phyloP scores from a whole-genome alignment of 768 basidiomycete species.

The Lyophyllum decastes region DNA sequence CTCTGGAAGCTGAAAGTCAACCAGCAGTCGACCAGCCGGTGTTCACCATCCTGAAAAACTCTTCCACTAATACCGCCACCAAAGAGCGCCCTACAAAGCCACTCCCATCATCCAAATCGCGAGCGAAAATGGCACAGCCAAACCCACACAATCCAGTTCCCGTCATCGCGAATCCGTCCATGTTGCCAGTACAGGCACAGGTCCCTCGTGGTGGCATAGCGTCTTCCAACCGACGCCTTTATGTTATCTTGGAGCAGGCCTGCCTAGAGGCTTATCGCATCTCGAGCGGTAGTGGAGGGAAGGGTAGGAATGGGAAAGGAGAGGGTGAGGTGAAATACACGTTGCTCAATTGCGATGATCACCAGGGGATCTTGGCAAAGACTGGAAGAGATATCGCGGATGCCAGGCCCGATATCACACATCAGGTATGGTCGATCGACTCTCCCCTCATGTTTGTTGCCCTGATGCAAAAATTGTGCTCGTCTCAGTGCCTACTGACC shows the following conservation, averaged over 20 bases:
- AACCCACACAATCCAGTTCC: constrained; percentile 48
- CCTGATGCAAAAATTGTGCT: constrained; percentile 4
- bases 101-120: constrained; percentile 54
- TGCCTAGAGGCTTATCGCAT: constrained; percentile 95
- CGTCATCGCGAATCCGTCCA: constrained; percentile 65
- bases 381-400: constrained; percentile 98
- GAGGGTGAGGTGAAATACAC: constrained; percentile 93
- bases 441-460: constrained; percentile 3
- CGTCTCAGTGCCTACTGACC: constrained; percentile 84
- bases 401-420: constrained; percentile 98
- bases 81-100: constrained; percentile 63
- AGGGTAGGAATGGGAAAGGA: constrained; percentile 55
- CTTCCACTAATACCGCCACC: constrained; percentile 19
- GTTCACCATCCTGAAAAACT: constrained; percentile 24
- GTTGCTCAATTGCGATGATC: constrained; percentile 96
- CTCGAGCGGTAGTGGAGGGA: constrained; percentile 58
- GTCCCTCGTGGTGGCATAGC: constrained; percentile 60
- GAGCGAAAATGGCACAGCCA: constrained; percentile 44
- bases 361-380: constrained; percentile 97
- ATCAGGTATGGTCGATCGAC: constrained; percentile 67
- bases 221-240: constrained; percentile 67
- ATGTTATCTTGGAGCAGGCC: constrained; percentile 90
- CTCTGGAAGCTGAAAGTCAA: constrained; percentile 11
- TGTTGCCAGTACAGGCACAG: constrained; percentile 82
- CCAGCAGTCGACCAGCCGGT: constrained; percentile 9